A percentile compares a stretch with the other conserved stretches of the same genome.
These are phyloP conservation scores for Fusarium chlamydosporum DNA, from an alignment of 2,329 filamentous ascomycete species.

Conservation along the genomic window DNA sequence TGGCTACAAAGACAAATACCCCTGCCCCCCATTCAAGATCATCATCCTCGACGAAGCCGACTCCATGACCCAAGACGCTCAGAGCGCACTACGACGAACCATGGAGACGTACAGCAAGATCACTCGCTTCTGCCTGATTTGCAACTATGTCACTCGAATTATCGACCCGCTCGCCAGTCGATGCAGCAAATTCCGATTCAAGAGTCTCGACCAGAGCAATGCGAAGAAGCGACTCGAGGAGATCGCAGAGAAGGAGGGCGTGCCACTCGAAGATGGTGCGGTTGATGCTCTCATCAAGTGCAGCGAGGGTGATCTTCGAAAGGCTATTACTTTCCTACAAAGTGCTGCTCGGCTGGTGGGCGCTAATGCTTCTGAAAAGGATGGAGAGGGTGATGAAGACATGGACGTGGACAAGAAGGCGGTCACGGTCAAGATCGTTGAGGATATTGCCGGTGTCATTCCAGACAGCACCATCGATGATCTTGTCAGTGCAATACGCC, in stretches of 20 bases:
- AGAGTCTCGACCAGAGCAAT: constrained; percentile 90
- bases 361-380: constrained; percentile 66
- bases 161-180: constrained; percentile 95
- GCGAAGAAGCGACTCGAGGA: constrained; percentile 83
- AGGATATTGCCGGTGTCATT: constrained; percentile 97
- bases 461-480: constrained; percentile 79
- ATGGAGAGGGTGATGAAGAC: constrained; percentile 68
- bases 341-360: constrained; percentile 92
- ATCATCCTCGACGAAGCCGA: constrained; percentile 98
- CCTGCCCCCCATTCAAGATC: constrained; percentile 98
- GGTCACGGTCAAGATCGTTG: constrained; percentile 83
- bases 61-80: constrained; percentile 98
- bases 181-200: constrained; percentile 98
- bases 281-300: constrained; percentile 87
- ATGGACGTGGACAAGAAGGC: constrained; percentile 72
- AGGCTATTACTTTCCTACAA: constrained; percentile 96
- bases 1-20: constrained; percentile 78
- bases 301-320: constrained; percentile 93
- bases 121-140: constrained; percentile 96
- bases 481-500: constrained; percentile 82
- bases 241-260: constrained; percentile 84
- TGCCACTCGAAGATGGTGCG: constrained; percentile 82
- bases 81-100: constrained; percentile 89
- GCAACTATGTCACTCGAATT: constrained; percentile 98
- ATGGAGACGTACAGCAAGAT: constrained; percentile 99